Percentiles rank a stretch among this genome's conserved stretches.
Evolutionary conservation across 108 stramenopile genomes (phyloP).

Genomic region (Seminavis robusta): DNA sequence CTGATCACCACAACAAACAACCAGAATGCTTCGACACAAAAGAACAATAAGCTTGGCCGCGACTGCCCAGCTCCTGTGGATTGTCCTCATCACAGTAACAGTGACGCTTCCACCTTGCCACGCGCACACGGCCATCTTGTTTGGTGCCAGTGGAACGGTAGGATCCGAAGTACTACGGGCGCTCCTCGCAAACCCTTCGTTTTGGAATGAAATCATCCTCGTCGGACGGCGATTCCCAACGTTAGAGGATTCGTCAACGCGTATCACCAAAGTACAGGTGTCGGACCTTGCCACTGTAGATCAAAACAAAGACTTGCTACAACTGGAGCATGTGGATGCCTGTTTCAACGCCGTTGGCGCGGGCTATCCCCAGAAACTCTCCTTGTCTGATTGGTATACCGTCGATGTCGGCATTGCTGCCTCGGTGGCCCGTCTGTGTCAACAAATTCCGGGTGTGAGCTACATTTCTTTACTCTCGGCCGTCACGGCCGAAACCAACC

Average conservation of each 20-base stretch:
- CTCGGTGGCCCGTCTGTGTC: constrained; percentile 16
- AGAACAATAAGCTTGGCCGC: too few relatives aligned
- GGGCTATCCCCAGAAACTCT: constrained; percentile 4
- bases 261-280: neutral
- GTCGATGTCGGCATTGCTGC: constrained; percentile 10
- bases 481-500: neutral
- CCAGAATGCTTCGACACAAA: too few relatives aligned
- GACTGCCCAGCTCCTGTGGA: too few relatives aligned
- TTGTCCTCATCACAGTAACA: too few relatives aligned
- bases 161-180: constrained; percentile 11
- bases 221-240: constrained; percentile 15
- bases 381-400: constrained; percentile 8
- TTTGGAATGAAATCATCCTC: constrained; percentile 7
- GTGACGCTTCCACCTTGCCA: too few relatives aligned
- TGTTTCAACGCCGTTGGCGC: constrained; percentile 18
- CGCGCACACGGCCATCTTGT: constrained; percentile 19
- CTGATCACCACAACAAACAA: too few relatives aligned
- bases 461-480: constrained; percentile 3
- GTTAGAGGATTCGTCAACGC: neutral
- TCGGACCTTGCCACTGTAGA: constrained; percentile 2
- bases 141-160: constrained; percentile 23
- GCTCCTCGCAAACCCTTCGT: neutral
- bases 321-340: constrained; percentile 11
- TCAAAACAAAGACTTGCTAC: constrained; percentile 7
- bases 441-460: constrained; percentile 2